Conservation (phyloP, 208 protist genomes). For the Trypanosoma caninum region DNA sequence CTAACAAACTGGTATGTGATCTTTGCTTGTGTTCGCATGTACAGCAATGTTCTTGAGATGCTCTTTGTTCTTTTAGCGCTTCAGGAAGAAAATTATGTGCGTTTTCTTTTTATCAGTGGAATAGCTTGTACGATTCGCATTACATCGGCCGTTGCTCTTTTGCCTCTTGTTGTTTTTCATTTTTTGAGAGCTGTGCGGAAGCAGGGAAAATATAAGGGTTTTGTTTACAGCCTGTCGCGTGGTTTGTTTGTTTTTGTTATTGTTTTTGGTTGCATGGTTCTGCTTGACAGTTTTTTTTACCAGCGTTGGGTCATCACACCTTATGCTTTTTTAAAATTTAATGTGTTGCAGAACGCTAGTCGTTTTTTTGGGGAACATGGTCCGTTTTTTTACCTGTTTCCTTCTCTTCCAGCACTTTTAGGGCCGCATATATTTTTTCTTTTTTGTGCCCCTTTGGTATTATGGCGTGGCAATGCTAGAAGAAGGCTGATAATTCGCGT, state of each 20-base stretch:
- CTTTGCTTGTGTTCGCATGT: conserved; percentile 49
- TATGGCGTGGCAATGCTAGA: conserved; percentile 13
- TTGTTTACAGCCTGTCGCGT: conserved; percentile 14
- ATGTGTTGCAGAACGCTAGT: conserved; percentile 78
- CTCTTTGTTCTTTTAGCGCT: conserved; percentile 55
- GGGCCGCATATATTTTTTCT: conserved; percentile 48
- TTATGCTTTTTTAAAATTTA: conserved; percentile 81
- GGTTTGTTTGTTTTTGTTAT: conserved; percentile 25
- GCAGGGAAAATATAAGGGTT: conserved; percentile 7
- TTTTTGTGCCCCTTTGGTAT: conserved; percentile 23
- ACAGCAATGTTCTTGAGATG: conserved; percentile 74
- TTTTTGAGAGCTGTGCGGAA: conserved; percentile 12
- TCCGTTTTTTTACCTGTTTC: conserved; percentile 81
- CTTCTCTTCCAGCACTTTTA: conserved; percentile 59
- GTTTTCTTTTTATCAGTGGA: conserved; percentile 58
- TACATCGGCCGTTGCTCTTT: conserved; percentile 50
- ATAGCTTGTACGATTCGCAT: conserved; percentile 57
- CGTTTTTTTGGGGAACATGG: conserved; percentile 88
- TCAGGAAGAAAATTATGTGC: conserved; percentile 33
- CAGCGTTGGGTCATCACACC: conserved; percentile 46
- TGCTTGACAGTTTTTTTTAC: conserved; percentile 66
- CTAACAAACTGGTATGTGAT: conserved; percentile 62
- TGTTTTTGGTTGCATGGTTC: conserved; percentile 18
- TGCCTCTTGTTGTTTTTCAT: conserved; percentile 52
- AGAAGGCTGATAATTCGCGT: conserved; percentile 5